Conservation (phyloP, 495 filamentous ascomycete genomes). For the Podospora conica region DNA sequence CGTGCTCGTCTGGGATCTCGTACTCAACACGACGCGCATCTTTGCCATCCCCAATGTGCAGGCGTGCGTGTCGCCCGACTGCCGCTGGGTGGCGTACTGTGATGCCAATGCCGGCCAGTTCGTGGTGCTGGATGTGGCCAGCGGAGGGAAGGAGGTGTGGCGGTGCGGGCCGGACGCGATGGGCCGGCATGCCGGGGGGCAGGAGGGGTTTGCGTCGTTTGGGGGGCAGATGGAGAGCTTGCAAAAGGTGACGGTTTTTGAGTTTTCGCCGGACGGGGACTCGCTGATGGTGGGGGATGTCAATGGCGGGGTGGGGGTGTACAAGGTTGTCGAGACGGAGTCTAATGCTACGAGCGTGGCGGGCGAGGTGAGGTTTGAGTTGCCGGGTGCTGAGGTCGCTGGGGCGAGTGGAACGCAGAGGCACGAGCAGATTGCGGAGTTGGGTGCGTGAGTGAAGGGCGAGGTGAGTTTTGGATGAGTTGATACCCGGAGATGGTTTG, state of each 20-base stretch:
- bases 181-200: neutral
- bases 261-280: constrained; percentile 23
- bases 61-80: constrained; percentile 25
- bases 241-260: constrained; percentile 24
- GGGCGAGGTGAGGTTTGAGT: neutral
- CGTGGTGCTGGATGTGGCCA: constrained; percentile 20
- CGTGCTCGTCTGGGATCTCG: constrained; percentile 25
- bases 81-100: constrained; percentile 24
- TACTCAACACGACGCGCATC: constrained; percentile 19
- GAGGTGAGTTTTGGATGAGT: neutral
- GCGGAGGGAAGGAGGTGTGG: constrained; percentile 19
- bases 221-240: constrained; percentile 21
- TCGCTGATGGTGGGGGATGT: constrained; percentile 24
- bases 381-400: neutral
- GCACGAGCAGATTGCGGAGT: neutral
- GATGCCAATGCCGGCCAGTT: constrained; percentile 12
- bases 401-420: neutral
- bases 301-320: constrained; percentile 20
- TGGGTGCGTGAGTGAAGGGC: neutral
- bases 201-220: constrained; percentile 14
- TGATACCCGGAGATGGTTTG: neutral
- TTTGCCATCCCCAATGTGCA: constrained; percentile 28
- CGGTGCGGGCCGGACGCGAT: constrained; percentile 19
- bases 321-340: constrained; percentile 15
- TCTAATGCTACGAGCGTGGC: neutral